These are phyloP conservation scores for Acanthamoeba healyi DNA, from an alignment of 208 protist species.

Conservation along the genomic window DNA sequence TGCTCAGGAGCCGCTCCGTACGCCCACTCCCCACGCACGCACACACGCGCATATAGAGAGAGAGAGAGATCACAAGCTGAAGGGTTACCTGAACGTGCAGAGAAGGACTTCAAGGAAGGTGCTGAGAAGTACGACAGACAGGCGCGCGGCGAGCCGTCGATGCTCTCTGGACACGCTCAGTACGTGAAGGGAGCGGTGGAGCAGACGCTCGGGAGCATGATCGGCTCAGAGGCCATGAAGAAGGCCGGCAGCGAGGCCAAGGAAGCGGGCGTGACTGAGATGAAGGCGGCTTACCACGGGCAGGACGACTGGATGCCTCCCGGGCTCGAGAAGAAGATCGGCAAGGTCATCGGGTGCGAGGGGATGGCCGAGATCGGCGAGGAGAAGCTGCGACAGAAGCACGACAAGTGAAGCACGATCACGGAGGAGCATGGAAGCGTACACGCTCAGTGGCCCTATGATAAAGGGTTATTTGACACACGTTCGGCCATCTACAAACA, in stretches of 20 bases:
- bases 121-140: neutral
- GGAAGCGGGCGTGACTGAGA: constrained; percentile 95
- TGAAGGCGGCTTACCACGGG: constrained; percentile 92
- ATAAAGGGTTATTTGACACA: no score
- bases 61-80: no score
- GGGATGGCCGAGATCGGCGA: constrained; percentile 9
- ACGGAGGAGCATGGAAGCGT: no score
- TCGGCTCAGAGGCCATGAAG: constrained; percentile 85
- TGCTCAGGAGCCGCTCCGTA: no score
- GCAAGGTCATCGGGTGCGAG: constrained; percentile 10
- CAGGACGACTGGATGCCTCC: constrained; percentile 22
- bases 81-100: no score
- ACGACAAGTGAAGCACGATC: neutral
- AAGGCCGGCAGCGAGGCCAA: constrained; percentile 94
- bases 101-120: neutral
- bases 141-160: neutral
- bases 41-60: no score
- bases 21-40: no score
- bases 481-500: no score
- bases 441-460: no score
- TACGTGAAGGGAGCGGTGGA: neutral
- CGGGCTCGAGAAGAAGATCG: constrained; percentile 1
- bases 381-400: constrained; percentile 36
- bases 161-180: neutral
- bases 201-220: constrained; percentile 5